Conservation (phyloP, 805 yeast genomes). For the Wickerhamomyces chambardii region DNA sequence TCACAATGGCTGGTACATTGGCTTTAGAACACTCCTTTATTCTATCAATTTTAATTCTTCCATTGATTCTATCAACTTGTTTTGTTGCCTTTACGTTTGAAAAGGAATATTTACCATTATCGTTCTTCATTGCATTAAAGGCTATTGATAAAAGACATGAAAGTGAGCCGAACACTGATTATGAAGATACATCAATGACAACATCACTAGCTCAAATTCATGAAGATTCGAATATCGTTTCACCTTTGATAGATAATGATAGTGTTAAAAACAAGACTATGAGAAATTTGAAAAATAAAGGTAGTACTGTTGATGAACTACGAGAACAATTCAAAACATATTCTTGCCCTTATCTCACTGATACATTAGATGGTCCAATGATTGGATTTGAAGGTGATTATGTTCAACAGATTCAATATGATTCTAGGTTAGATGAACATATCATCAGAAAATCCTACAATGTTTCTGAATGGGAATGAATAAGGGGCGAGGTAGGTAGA, state of each 20-base stretch:
- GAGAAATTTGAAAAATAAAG: constrained; percentile 9
- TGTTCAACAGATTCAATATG: constrained; percentile 14
- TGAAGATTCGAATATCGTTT: neutral
- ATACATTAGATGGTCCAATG: constrained; percentile 79
- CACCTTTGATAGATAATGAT: neutral
- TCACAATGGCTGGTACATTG: constrained; percentile 89
- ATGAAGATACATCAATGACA: neutral
- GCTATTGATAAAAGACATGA: constrained; percentile 34
- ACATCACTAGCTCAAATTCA: neutral
- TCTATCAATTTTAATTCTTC: constrained; percentile 63
- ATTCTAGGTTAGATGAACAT: constrained; percentile 11
- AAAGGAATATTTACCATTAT: constrained; percentile 70
- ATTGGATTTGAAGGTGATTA: constrained; percentile 32
- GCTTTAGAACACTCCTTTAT: constrained; percentile 74
- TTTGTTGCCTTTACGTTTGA: constrained; percentile 74
- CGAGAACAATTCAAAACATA: constrained; percentile 40
- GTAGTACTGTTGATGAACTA: constrained; percentile 17
- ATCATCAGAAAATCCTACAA: constrained; percentile 10
- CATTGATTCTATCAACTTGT: constrained; percentile 64
- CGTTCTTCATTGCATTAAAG: constrained; percentile 79
- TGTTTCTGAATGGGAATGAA: constrained; percentile 19
- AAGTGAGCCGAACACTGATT: neutral
- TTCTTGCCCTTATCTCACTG: constrained; percentile 66
- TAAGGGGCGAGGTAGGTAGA: no score
- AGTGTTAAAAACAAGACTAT: neutral